Evolutionary conservation across 805 yeast genomes (phyloP).

Genomic region (Monosporozyma aquatica): DNA sequence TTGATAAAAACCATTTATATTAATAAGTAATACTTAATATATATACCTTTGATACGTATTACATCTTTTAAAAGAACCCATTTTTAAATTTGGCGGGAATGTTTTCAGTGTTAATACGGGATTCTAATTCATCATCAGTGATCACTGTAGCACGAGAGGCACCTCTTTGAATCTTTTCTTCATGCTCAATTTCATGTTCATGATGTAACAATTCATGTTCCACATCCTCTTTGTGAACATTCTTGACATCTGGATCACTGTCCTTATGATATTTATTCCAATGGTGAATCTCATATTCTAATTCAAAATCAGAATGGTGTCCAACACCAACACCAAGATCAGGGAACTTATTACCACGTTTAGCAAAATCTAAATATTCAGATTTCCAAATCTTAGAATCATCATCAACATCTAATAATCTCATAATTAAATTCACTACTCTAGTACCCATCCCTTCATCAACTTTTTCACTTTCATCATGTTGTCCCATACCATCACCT

Average conservation of each 20-base stretch:
- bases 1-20: too few species aligned
- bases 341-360: slow-evolving; percentile 65
- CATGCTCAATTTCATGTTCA: slow-evolving; percentile 72
- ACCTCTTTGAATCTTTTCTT: slow-evolving; percentile 29
- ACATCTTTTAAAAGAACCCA: slow-evolving; percentile 13
- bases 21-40: too few species aligned
- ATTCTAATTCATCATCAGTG: slow-evolving; percentile 34
- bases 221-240: slow-evolving; percentile 79
- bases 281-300: slow-evolving; percentile 89
- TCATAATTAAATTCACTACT: slow-evolving; percentile 48
- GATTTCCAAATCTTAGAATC: slow-evolving; percentile 57
- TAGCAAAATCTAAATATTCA: slow-evolving; percentile 60
- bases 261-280: slow-evolving; percentile 77
- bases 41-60: background rate
- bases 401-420: slow-evolving; percentile 51
- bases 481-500: slow-evolving; percentile 84
- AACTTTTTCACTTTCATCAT: slow-evolving; percentile 55
- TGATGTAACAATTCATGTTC: slow-evolving; percentile 81
- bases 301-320: slow-evolving; percentile 88
- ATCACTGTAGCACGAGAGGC: slow-evolving; percentile 31
- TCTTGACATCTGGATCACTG: slow-evolving; percentile 70
- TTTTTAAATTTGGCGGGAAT: slow-evolving; percentile 35
- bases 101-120: slow-evolving; percentile 29
- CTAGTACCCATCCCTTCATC: slow-evolving; percentile 43
- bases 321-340: slow-evolving; percentile 92